A percentile compares a stretch with the other conserved stretches of the same genome.
Evolutionary conservation across 345 rosid species (phyloP).

Genomic region (Aegle marmelos): DNA sequence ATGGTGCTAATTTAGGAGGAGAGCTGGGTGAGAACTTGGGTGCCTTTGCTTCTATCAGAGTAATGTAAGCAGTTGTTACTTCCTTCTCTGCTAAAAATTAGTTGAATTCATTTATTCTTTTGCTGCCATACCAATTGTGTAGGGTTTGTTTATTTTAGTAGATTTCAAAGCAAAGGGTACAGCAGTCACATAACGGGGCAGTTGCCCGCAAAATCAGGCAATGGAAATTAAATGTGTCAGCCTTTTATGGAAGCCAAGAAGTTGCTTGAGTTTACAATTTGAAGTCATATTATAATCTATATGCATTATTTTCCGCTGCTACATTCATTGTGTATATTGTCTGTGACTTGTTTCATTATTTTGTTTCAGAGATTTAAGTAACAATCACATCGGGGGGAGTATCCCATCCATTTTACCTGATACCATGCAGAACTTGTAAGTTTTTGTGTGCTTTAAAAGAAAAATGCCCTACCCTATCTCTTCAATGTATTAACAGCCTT

Average conservation of each 20-base stretch:
- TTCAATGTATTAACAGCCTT: not conserved
- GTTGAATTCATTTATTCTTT: not conserved
- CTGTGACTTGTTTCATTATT: conserved; percentile 10
- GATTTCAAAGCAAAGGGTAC: not conserved
- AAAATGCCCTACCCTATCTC: not conserved
- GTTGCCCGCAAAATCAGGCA: not conserved
- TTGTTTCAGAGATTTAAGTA: conserved; percentile 78
- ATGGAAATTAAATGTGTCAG: not conserved
- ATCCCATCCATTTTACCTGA: conserved; percentile 80
- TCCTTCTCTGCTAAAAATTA: not conserved
- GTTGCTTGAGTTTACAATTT: conserved; percentile 2
- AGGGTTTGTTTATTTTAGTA: not conserved
- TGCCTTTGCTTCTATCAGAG: conserved; percentile 61
- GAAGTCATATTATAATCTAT: not conserved
- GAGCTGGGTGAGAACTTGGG: conserved; percentile 72
- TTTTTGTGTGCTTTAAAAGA: not conserved
- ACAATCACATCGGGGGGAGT: conserved; percentile 84
- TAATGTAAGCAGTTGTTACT: conserved; percentile 54
- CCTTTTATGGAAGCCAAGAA: not conserved
- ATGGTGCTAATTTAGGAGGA: conserved; percentile 93
- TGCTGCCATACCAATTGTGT: not conserved
- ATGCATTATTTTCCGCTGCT: not conserved
- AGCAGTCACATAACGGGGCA: not conserved
- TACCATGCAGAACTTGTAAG: conserved; percentile 69
- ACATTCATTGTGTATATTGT: not conserved